Percentiles rank a stretch among this genome's conserved stretches.
Evolutionary conservation across 2,329 filamentous ascomycete species (phyloP).

Genomic region (Alternaria triticina): DNA sequence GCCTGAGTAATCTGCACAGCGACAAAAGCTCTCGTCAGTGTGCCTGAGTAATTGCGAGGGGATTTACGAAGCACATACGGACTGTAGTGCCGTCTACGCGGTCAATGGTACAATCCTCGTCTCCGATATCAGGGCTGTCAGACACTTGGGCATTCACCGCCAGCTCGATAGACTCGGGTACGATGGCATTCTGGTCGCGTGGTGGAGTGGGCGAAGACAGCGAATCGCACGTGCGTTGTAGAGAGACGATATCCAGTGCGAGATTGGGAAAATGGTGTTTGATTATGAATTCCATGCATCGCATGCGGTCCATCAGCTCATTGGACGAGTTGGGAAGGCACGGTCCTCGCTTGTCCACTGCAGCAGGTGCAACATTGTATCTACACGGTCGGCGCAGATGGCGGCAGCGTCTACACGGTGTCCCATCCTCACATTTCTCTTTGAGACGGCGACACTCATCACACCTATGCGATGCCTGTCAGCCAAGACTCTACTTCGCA

Average conservation of each 20-base stretch:
- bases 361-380: conserved; percentile 11
- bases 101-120: conserved; percentile 13
- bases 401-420: conserved; percentile 61
- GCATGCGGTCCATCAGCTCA: conserved; percentile 11
- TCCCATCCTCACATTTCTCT: conserved; percentile 63
- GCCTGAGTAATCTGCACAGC: conserved; percentile 18
- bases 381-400: conserved; percentile 58
- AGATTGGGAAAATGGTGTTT: conserved; percentile 12
- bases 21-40: not conserved
- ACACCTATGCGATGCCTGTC: conserved; percentile 49
- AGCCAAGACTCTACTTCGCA: not conserved
- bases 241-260: conserved; percentile 5
- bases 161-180: not conserved
- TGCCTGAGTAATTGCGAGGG: not conserved
- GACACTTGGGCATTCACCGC: not conserved
- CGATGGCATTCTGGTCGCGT: not conserved
- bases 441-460: conserved; percentile 63
- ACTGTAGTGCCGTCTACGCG: conserved; percentile 13
- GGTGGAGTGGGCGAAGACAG: conserved; percentile 1
- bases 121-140: conserved; percentile 11
- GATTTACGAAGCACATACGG: conserved; percentile 5
- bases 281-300: conserved; percentile 8
- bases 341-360: not conserved
- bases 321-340: conserved; percentile 1
- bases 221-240: conserved; percentile 11